Base-by-base conservation (phyloP, 352 stramenopile species). In the Phytophthora pinifolia region DNA sequence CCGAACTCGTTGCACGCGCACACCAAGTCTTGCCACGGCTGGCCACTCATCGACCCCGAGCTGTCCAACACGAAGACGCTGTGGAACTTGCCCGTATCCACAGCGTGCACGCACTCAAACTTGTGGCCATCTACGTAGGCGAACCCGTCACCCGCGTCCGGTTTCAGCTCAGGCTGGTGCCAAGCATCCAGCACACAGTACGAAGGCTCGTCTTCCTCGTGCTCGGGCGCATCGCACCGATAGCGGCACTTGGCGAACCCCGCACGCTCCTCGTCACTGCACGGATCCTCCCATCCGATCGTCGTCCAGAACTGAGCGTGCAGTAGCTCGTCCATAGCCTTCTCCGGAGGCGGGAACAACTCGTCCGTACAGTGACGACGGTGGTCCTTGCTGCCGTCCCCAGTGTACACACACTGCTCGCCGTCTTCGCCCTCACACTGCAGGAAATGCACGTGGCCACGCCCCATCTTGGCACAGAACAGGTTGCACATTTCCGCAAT, bases 401-500 rank as follows among this genome's bases (percentile, higher is more conserved):
- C 18, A 20, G 18, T 33, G 46, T 71, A 79, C 10, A 76, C 59
- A 30, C 65, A 80, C 1, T 33, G 57, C 13, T 54, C 38, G 7
- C 36, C 33, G 9, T 18, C 39, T 20, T 42, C 34, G 30, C 62
- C 15, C 1, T 67, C 45, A 18, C 72, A 81, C 1, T 46, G 20
- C 3, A 74, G 34, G 7, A 72, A 79, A 18, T 79, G 72, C 1
- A 57, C 18, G 36, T 81, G 72, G 3, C 68, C 69, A 10, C 58
- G 48, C 9, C 72, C 72, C 62, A 72, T 67, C 8, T 67, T 74
- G 0, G 59, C 37, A 29, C 59, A 82, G 25, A 74, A 79, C 9
- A 79, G 53, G 10, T 69, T 74, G 38, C 72, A 79, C 59, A 79
- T 82, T 36, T 82, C 72, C 4, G 72, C 58, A n/a, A 56, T 66